Evolutionary conservation across 768 basidiomycete genomes (phyloP).

Genomic region (Sistotremastrum suecicum): DNA sequence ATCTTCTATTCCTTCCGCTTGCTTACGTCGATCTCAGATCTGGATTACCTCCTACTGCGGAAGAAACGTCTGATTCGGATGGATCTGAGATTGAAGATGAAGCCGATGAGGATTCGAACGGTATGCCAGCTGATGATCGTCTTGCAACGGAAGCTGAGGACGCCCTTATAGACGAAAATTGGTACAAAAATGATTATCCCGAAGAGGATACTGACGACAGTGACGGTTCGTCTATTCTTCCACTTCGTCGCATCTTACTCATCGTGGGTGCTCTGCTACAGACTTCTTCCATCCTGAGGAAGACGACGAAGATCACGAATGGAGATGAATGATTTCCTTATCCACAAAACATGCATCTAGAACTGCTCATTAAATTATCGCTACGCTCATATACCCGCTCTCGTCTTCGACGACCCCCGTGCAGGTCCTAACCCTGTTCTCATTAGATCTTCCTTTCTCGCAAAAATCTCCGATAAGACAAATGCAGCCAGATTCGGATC

Average conservation of each 20-base stretch:
- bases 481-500: constrained; percentile 25
- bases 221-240: constrained; percentile 10
- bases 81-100: constrained; percentile 52
- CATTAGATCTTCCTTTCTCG: constrained; percentile 18
- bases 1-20: neutral
- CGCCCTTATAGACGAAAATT: constrained; percentile 49
- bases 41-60: neutral
- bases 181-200: constrained; percentile 77
- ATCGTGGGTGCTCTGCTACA: too few species aligned
- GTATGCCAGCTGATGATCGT: constrained; percentile 21
- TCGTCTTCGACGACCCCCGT: too few species aligned
- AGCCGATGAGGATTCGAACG: constrained; percentile 77
- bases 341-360: neutral
- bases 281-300: constrained; percentile 21
- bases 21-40: neutral
- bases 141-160: neutral
- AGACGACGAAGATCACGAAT: constrained; percentile 18
- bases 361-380: too few species aligned
- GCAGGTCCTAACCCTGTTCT: constrained; percentile 18
- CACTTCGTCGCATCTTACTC: too few species aligned
- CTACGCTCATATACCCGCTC: too few species aligned
- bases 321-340: constrained; percentile 14
- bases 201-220: constrained; percentile 41
- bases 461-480: constrained; percentile 24
- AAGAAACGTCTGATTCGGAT: constrained; percentile 34